A percentile compares a stretch with the other conserved stretches of the same genome.
Conservation (phyloP, 768 basidiomycete genomes). For the Myochromella boudieri region DNA sequence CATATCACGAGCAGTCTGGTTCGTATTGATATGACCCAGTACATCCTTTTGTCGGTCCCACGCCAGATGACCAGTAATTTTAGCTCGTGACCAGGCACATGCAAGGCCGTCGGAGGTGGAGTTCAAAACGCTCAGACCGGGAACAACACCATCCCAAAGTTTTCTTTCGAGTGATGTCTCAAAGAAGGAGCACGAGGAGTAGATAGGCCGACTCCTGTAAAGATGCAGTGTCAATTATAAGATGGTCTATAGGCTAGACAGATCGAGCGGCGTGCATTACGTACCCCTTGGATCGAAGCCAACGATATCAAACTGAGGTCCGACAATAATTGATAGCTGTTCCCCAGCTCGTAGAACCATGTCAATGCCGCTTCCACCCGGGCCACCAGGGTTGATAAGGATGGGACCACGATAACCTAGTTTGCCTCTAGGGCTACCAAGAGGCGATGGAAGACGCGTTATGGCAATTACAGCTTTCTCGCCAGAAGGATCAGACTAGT, state of each 20-base stretch:
- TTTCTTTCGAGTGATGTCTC: constrained; percentile 31
- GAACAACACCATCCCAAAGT: constrained; percentile 18
- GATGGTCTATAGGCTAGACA: too few relatives aligned
- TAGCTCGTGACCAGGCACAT: constrained; percentile 30
- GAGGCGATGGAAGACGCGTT: constrained; percentile 36
- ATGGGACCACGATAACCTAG: constrained; percentile 42
- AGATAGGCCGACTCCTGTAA: constrained; percentile 38
- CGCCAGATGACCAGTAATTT: constrained; percentile 31
- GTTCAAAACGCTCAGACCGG: constrained; percentile 20
- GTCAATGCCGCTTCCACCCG: constrained; percentile 43
- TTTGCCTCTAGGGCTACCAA: constrained; percentile 17
- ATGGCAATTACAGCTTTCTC: constrained; percentile 41
- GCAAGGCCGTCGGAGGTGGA: constrained; percentile 24
- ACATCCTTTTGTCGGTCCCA: constrained; percentile 26
- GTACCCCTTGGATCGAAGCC: constrained; percentile 48
- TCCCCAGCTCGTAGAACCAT: constrained; percentile 22
- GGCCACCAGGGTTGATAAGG: constrained; percentile 49
- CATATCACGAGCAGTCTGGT: constrained; percentile 40
- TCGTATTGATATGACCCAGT: constrained; percentile 33
- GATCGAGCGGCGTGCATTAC: too few relatives aligned
- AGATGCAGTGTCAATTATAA: too few relatives aligned
- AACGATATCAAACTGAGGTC: constrained; percentile 44
- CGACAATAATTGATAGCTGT: constrained; percentile 29
- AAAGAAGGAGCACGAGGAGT: constrained; percentile 35
- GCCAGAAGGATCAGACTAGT: constrained; percentile 40